Evolutionary conservation across 2,329 filamentous ascomycete genomes (phyloP), one percentile per base, ranked within the genome.

Genomic region (Aspergillus ochraceoroseus): DNA sequence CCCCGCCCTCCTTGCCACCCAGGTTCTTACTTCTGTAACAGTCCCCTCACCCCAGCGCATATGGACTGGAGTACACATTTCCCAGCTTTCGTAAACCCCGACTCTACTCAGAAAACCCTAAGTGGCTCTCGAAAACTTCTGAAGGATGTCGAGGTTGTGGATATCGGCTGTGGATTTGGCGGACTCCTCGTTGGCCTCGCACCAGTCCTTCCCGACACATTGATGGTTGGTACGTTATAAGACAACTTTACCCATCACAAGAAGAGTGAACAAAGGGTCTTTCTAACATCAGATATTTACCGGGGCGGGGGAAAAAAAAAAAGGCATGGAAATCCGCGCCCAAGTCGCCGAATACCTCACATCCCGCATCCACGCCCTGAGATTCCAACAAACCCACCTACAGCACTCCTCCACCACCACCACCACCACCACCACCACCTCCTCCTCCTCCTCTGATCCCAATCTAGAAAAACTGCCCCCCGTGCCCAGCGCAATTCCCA

Each of bases 151-250:
- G 88, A 95, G 61, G 80, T 98, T 31, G 88, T 90, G 50, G 92
- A 98, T 68, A 95, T 98, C 61, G 92, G 92, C 17, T 98, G 92
- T 63, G 92, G 92, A 4, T 98, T 95, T 63, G 92, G 92, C 32
- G 92, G 92, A 5, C 72, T 98, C 41, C 74, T 94, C 3, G 83
- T 96, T 49, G 89, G 87, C 4, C 75, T 98, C 32, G 82, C 86
- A 8, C 87, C 89, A 1, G 72, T 82, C 28, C 71, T 95, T 55
- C 90, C 92, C 3, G 76, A 92, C 22, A 87, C 82, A 0, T 70
- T 96, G 47, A 80, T 95, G 51, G 69, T 98, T 11, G 90, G 87
- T 86, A 67, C 49, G 74, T 65, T 9, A 12, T 23, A 12, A 14
- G 12, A 18, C 31, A n/a, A n/a, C n/a, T n/a, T n/a, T n/a, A n/a